These are phyloP conservation scores for Neopestalotiopsis rosae DNA, from an alignment of 2,329 filamentous ascomycete species.

Conservation along the genomic window DNA sequence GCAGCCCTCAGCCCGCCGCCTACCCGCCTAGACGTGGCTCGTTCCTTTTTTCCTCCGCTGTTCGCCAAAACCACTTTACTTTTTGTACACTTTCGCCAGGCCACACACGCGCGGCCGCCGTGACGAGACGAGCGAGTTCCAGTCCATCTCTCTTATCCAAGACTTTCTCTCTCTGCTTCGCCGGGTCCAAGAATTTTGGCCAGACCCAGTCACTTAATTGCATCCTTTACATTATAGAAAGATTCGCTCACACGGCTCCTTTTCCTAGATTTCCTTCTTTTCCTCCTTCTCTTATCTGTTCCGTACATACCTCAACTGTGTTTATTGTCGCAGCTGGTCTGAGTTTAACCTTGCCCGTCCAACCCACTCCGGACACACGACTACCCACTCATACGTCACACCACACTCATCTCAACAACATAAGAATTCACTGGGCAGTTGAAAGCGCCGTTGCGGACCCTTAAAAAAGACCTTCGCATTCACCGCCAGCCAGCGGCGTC, in stretches of 20 bases:
- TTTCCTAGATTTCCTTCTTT: not conserved
- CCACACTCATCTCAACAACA: not conserved
- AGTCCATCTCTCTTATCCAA: not conserved
- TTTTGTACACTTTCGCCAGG: not conserved
- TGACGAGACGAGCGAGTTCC: not conserved
- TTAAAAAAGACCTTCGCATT: not conserved
- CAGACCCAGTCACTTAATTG: not conserved
- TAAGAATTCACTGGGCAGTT: not conserved
- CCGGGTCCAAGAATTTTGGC: conserved; percentile 1
- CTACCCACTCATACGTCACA: conserved; percentile 9
- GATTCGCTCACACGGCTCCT: not conserved
- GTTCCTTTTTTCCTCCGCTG: not conserved
- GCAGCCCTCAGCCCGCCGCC: not conserved
- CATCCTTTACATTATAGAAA: not conserved
- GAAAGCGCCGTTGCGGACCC: not conserved
- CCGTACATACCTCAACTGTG: not conserved
- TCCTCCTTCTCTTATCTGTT: not conserved
- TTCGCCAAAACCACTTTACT: not conserved
- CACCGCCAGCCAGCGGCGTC: not conserved
- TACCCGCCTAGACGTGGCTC: not conserved
- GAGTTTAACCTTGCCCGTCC: not conserved
- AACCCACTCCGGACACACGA: not conserved
- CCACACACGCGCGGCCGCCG: not conserved
- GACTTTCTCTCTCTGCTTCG: not conserved
- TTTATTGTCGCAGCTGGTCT: not conserved